Conservation (phyloP, 2,329 filamentous ascomycete genomes). For the Diaporthe humulicola region DNA sequence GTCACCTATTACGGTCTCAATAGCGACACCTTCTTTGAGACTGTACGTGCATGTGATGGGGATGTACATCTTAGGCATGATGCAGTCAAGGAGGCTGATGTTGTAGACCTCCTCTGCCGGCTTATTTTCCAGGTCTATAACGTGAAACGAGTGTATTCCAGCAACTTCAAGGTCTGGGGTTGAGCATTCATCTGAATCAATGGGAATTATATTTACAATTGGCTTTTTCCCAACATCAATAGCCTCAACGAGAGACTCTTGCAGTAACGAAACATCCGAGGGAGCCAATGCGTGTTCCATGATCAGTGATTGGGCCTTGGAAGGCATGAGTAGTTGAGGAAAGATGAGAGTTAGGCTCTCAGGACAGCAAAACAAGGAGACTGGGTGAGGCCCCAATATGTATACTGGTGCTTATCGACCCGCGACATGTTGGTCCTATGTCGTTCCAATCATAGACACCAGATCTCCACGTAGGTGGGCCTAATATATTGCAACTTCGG, state of each 20-base stretch:
- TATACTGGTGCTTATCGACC: background rate
- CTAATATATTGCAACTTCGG: no score
- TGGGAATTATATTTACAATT: background rate
- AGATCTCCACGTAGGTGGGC: background rate
- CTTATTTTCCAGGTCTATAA: background rate
- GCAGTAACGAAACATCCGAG: background rate
- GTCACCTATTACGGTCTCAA: background rate
- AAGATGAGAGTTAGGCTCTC: background rate
- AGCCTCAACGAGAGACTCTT: background rate
- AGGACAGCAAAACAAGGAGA: no score
- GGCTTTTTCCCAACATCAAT: background rate
- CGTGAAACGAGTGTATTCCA: background rate
- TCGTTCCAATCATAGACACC: background rate
- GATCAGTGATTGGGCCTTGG: background rate
- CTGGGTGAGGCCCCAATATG: background rate
- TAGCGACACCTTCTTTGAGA: background rate
- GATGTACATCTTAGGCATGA: slow-evolving; percentile 24
- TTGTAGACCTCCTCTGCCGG: background rate
- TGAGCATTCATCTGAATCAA: background rate
- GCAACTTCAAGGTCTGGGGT: background rate
- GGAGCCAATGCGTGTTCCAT: background rate
- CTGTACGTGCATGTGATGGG: slow-evolving; percentile 19
- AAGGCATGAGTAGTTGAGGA: background rate
- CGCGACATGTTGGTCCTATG: background rate
- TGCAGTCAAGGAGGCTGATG: slow-evolving; percentile 26